Evolutionary conservation across 768 basidiomycete genomes (phyloP).

Genomic region (Plicaturopsis crispa): DNA sequence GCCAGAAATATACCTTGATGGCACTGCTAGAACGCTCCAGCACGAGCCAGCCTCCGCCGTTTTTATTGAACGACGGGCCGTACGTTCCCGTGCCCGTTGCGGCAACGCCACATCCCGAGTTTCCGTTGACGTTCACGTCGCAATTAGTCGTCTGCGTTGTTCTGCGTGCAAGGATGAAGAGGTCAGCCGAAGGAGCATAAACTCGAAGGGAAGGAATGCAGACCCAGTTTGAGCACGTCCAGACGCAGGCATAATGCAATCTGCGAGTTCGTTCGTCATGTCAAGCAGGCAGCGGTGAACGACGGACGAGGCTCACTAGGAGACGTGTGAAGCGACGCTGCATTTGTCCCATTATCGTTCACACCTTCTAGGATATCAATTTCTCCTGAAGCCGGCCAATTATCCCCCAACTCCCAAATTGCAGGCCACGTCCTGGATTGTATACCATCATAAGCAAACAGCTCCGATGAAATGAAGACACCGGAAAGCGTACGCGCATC

Average conservation of each 20-base stretch:
- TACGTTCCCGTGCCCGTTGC: constrained; percentile 29
- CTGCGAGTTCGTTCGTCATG: constrained; percentile 8
- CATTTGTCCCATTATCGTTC: constrained; percentile 9
- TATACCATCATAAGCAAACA: too few species aligned
- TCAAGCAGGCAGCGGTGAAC: not conserved
- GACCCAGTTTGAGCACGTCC: constrained; percentile 39
- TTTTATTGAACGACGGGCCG: constrained; percentile 49
- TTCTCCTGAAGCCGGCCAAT: constrained; percentile 9
- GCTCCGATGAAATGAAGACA: too few species aligned
- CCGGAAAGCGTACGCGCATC: constrained; percentile 45
- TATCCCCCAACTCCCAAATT: constrained; percentile 40
- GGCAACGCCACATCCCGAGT: not conserved
- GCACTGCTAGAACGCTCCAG: constrained; percentile 48
- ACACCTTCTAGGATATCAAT: not conserved
- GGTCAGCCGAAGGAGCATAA: too few species aligned
- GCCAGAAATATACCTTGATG: constrained; percentile 73
- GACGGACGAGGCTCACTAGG: constrained; percentile 10
- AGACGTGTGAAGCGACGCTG: constrained; percentile 18
- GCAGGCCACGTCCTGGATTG: constrained; percentile 41
- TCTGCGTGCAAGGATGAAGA: constrained; percentile 10
- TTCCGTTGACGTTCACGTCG: not conserved
- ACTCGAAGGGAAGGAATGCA: too few species aligned
- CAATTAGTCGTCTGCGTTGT: not conserved
- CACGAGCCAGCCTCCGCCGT: constrained; percentile 63
- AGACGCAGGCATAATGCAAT: constrained; percentile 43